These are phyloP conservation scores for Claviceps fusiformis DNA, from an alignment of 2,329 filamentous ascomycete species.

Conservation along the genomic window DNA sequence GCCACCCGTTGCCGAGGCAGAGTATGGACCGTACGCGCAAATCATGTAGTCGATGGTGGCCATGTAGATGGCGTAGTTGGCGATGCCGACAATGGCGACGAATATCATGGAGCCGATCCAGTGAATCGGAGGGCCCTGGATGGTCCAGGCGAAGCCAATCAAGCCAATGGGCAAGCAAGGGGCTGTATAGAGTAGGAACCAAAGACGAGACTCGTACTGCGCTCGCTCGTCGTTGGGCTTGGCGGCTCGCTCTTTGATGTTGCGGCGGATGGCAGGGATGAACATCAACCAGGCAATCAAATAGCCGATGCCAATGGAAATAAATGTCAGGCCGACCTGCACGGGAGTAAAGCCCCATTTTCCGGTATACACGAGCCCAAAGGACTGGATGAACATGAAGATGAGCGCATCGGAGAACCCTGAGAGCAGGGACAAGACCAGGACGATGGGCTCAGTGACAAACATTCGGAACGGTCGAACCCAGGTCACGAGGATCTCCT, in stretches of 20 bases:
- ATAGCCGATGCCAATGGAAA: slow-evolving; percentile 55
- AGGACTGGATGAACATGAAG: slow-evolving; percentile 66
- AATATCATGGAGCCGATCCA: slow-evolving; percentile 60
- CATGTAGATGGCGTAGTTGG: slow-evolving; percentile 64
- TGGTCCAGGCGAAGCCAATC: slow-evolving; percentile 57
- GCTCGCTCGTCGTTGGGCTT: slow-evolving; percentile 42
- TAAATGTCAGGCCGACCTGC: slow-evolving; percentile 45
- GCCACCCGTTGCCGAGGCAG: slow-evolving; percentile 61
- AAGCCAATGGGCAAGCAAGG: slow-evolving; percentile 52
- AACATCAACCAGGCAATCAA: slow-evolving; percentile 47
- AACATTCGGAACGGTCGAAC: slow-evolving; percentile 59
- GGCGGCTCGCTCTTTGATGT: slow-evolving; percentile 34
- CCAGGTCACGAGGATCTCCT: slow-evolving; percentile 44
- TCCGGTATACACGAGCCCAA: slow-evolving; percentile 46
- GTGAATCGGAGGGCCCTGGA: slow-evolving; percentile 46
- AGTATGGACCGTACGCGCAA: slow-evolving; percentile 58
- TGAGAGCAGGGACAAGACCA: slow-evolving; percentile 54
- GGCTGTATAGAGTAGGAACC: slow-evolving; percentile 48
- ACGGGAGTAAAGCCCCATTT: slow-evolving; percentile 52
- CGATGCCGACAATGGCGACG: slow-evolving; percentile 52
- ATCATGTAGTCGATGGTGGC: slow-evolving; percentile 69
- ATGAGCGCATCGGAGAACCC: slow-evolving; percentile 64
- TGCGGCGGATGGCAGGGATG: slow-evolving; percentile 41
- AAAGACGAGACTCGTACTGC: slow-evolving; percentile 56
- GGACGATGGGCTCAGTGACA: slow-evolving; percentile 59